Evolutionary conservation across 2,329 filamentous ascomycete species (phyloP).

Genomic region (Fusarium nematophilum): DNA sequence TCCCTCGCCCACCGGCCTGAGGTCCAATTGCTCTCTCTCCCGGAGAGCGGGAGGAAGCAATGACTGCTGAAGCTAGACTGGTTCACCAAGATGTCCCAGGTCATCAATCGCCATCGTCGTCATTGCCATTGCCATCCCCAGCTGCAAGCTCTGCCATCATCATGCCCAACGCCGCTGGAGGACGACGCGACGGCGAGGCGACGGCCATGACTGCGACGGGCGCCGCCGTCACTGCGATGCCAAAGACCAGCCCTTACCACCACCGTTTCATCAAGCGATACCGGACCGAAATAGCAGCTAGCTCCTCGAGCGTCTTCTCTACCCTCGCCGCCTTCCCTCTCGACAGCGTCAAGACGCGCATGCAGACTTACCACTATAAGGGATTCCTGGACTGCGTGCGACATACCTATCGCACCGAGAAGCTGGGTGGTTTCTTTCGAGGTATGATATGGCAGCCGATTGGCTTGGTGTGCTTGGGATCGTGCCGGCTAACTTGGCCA

Average conservation of each 20-base stretch:
- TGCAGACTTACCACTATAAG: constrained; percentile 86
- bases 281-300: constrained; percentile 83
- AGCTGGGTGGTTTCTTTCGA: constrained; percentile 81
- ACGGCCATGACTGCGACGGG: constrained; percentile 39
- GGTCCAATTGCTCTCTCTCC: constrained; percentile 37
- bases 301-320: constrained; percentile 79
- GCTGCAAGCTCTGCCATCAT: constrained; percentile 40
- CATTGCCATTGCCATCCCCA: constrained; percentile 41
- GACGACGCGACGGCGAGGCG: constrained; percentile 44
- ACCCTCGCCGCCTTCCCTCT: constrained; percentile 86
- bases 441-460: constrained; percentile 60
- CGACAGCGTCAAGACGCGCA: constrained; percentile 89
- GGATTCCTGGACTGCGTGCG: constrained; percentile 79
- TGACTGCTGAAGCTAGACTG: constrained; percentile 51
- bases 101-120: constrained; percentile 45
- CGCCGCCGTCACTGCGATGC: constrained; percentile 18
- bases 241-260: constrained; percentile 46
- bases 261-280: constrained; percentile 74
- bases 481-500: constrained; percentile 21
- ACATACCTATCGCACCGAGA: constrained; percentile 81
- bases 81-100: constrained; percentile 54
- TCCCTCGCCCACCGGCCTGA: constrained; percentile 19
- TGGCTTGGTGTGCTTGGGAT: constrained; percentile 1
- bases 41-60: constrained; percentile 46
- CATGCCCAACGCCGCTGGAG: constrained; percentile 44